These are phyloP conservation scores for Eucalyptus caleyi DNA, from an alignment of 345 rosid genomes.

Conservation along the genomic window DNA sequence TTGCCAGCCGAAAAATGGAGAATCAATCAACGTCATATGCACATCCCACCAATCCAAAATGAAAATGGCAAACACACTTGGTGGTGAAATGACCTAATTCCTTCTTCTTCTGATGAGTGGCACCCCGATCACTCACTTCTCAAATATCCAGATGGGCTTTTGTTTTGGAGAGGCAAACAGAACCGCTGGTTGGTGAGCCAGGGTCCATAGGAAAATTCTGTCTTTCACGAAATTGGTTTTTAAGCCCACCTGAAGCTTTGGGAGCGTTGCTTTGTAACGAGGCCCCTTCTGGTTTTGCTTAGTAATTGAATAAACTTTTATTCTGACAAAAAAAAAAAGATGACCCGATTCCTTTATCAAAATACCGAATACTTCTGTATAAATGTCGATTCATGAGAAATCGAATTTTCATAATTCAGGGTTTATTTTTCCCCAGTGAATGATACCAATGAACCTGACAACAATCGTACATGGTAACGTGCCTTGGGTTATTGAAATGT, in stretches of 20 bases:
- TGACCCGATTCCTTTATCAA: neutral
- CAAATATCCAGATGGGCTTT: neutral
- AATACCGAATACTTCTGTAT: neutral
- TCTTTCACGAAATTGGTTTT: neutral
- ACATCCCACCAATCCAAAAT: neutral
- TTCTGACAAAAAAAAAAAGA: neutral
- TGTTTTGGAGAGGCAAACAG: neutral
- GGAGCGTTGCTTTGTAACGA: neutral
- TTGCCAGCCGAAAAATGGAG: neutral
- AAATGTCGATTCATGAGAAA: neutral
- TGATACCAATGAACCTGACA: neutral
- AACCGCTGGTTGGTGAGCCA: neutral
- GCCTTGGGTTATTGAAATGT: neutral
- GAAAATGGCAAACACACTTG: neutral
- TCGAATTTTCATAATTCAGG: neutral
- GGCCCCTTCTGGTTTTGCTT: neutral
- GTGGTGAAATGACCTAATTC: neutral
- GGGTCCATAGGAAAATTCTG: neutral
- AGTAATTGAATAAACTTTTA: neutral
- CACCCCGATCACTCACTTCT: neutral
- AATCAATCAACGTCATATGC: neutral
- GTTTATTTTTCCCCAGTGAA: fast-evolving
- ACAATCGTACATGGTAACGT: neutral
- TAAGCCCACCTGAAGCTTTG: neutral
- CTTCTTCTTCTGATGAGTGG: neutral